Percentiles rank a stretch among this genome's conserved stretches.
Conservation (phyloP, 75 land plant genomes). For the Chamaecyparis obtusa region DNA sequence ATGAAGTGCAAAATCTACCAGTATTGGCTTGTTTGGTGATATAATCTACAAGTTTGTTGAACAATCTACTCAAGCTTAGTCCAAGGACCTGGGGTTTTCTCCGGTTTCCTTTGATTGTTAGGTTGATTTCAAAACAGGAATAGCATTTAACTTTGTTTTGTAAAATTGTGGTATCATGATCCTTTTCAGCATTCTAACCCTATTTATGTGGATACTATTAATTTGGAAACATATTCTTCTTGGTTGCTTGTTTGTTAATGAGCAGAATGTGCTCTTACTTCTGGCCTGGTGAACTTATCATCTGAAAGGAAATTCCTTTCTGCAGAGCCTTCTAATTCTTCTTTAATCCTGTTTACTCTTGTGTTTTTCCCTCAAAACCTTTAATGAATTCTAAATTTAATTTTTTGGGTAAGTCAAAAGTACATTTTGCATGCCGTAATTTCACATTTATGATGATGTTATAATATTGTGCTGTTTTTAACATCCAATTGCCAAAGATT, state of each 20-base stretch:
- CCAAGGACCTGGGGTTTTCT: not conserved
- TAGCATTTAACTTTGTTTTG: not conserved
- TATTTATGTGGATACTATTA: not conserved
- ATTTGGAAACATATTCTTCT: not conserved
- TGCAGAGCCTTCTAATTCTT: not conserved
- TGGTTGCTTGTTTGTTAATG: not conserved
- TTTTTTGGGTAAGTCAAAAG: no score
- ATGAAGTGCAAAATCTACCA: not conserved
- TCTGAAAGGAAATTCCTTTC: not conserved
- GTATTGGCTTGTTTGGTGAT: not conserved
- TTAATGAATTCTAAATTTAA: no score
- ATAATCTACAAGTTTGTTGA: not conserved
- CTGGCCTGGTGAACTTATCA: not conserved
- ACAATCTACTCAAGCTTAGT: not conserved
- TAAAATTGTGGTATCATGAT: not conserved
- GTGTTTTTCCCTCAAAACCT: no score
- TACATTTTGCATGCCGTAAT: no score
- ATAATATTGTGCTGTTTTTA: no score
- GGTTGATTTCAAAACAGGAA: not conserved
- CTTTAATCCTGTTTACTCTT: no score
- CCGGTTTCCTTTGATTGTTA: not conserved
- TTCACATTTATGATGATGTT: no score
- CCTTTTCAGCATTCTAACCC: not conserved
- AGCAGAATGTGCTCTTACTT: not conserved
- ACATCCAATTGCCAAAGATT: no score